phyloP scores from a whole-genome alignment of 495 filamentous ascomycete species.

The Xanthoparmelia taractica region DNA sequence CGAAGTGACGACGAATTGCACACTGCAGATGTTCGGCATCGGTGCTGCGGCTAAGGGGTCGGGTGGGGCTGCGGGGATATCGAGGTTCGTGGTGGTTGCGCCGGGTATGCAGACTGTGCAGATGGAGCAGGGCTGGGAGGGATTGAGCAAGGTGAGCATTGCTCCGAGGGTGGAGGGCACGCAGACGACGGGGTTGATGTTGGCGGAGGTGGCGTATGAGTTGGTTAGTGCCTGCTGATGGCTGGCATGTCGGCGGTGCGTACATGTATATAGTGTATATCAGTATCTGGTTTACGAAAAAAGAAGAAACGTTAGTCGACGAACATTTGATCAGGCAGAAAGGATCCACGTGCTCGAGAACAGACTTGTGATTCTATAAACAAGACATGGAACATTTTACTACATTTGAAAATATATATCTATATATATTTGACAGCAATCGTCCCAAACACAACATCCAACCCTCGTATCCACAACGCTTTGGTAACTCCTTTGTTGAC shows the following conservation, averaged over 20 bases:
- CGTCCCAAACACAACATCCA: no score
- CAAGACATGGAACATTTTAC: no score
- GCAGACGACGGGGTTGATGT: slow-evolving; percentile 12
- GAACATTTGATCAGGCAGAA: no score
- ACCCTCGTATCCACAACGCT: no score
- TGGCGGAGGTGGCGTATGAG: slow-evolving; percentile 12
- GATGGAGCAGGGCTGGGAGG: not conserved
- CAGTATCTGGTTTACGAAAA: not conserved
- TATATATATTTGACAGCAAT: no score
- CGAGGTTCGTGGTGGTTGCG: not conserved
- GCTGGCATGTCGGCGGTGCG: not conserved
- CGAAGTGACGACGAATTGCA: not conserved
- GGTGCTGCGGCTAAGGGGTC: not conserved
- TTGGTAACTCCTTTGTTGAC: no score
- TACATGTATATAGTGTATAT: slow-evolving; percentile 3
- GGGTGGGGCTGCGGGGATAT: not conserved
- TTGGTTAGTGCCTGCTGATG: not conserved
- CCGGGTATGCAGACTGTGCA: not conserved
- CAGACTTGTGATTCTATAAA: no score
- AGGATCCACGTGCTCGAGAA: no score
- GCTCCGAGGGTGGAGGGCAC: not conserved
- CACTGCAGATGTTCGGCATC: not conserved
- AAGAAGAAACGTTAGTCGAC: not conserved
- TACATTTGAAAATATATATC: no score
- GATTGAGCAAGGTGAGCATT: slow-evolving; percentile 11